Evolutionary conservation across 2,329 filamentous ascomycete genomes (phyloP).

Genomic region (Curvularia lunata): DNA sequence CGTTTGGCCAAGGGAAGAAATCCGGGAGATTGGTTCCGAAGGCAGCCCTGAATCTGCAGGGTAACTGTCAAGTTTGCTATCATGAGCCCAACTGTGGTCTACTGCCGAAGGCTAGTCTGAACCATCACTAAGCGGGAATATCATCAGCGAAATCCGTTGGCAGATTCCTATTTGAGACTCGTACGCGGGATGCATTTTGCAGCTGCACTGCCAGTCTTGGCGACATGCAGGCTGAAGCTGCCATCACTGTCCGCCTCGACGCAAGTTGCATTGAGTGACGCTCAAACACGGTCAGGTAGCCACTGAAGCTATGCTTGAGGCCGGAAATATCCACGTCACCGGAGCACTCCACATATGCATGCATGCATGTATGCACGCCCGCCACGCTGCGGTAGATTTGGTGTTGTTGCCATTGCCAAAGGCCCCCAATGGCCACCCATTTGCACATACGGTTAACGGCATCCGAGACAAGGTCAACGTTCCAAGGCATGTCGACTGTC

Average conservation of each 20-base stretch:
- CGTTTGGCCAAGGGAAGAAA: constrained; percentile 2
- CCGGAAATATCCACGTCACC: constrained; percentile 14
- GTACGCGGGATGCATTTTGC: constrained; percentile 5
- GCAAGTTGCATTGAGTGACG: constrained; percentile 6
- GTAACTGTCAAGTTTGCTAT: background rate
- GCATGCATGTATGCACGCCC: constrained; percentile 3
- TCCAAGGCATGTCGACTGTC: constrained; percentile 12
- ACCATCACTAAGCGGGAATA: background rate
- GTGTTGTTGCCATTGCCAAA: constrained; percentile 8
- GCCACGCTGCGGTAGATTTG: constrained; percentile 8
- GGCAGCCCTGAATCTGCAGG: constrained; percentile 7
- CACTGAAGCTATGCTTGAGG: constrained; percentile 11
- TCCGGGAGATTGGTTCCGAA: constrained; percentile 9
- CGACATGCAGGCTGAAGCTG: constrained; percentile 20
- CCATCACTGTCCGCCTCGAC: constrained; percentile 10
- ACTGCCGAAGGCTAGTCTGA: background rate
- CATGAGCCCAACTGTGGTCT: background rate
- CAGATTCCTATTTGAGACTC: constrained; percentile 3
- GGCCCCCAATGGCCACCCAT: constrained; percentile 7
- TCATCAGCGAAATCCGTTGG: constrained; percentile 3
- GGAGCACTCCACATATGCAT: constrained; percentile 11
- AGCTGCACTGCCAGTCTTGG: constrained; percentile 20
- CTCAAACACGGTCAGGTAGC: constrained; percentile 16
- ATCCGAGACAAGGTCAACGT: constrained; percentile 14
- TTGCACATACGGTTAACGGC: constrained; percentile 5